Evolutionary conservation across 768 basidiomycete genomes (phyloP).

Genomic region (Podaxis sp.): DNA sequence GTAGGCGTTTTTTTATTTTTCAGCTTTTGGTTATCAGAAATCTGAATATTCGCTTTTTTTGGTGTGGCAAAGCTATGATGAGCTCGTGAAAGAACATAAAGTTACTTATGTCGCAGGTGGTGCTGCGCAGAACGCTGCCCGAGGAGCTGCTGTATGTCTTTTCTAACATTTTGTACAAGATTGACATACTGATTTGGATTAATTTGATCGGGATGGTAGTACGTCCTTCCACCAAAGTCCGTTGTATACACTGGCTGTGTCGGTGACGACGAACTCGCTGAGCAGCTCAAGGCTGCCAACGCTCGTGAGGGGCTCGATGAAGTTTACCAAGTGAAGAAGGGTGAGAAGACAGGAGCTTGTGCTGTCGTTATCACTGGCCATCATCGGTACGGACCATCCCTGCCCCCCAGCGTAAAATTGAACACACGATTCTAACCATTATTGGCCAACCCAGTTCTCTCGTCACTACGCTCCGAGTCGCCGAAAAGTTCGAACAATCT

Average conservation of each 20-base stretch:
- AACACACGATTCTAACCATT: no score
- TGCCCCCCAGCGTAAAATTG: slow-evolving; percentile 17
- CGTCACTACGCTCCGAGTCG: slow-evolving; percentile 86
- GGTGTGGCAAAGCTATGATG: slow-evolving; percentile 68
- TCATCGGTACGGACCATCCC: slow-evolving; percentile 54
- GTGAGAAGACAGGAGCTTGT: slow-evolving; percentile 92
- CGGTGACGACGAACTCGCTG: slow-evolving; percentile 88
- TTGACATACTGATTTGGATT: neutral
- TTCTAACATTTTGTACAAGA: neutral
- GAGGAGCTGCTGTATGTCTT: slow-evolving; percentile 84
- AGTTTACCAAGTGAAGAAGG: slow-evolving; percentile 85
- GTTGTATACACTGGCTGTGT: slow-evolving; percentile 96
- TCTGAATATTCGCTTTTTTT: neutral
- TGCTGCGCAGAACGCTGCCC: slow-evolving; percentile 94
- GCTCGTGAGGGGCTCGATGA: slow-evolving; percentile 86
- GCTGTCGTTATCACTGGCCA: slow-evolving; percentile 95
- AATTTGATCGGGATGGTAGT: slow-evolving; percentile 44
- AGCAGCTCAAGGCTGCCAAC: slow-evolving; percentile 88
- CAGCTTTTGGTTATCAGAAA: neutral
- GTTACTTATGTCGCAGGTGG: slow-evolving; percentile 95
- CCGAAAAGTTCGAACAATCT: slow-evolving; percentile 83
- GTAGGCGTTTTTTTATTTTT: slow-evolving; percentile 40
- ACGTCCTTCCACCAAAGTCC: slow-evolving; percentile 81
- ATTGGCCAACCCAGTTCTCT: slow-evolving; percentile 59
- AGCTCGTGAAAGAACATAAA: slow-evolving; percentile 71